Percentiles rank a stretch among this genome's conserved stretches.
Evolutionary conservation across 164 flowering plant genomes (phyloP).

Genomic region (Taxillus chinensis): DNA sequence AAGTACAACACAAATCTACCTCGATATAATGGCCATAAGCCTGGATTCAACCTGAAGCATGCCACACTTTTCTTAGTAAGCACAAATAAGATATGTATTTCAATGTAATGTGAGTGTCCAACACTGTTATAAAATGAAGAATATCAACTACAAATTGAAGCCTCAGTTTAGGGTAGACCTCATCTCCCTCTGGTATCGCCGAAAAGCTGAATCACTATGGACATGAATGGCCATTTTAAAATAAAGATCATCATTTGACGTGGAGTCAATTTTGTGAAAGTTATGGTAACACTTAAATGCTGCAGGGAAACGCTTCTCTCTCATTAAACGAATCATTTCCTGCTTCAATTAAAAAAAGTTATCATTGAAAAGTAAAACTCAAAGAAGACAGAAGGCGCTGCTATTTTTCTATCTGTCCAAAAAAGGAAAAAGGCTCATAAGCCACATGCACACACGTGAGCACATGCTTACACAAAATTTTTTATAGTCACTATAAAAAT

Average conservation of each 20-base stretch:
- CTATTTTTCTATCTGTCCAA: no score
- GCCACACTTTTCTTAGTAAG: constrained; percentile 1
- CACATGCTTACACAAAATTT: no score
- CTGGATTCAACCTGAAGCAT: constrained; percentile 62
- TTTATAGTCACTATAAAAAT: no score
- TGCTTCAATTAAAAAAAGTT: constrained; percentile 22
- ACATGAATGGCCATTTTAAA: constrained; percentile 92
- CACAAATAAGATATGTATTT: no score
- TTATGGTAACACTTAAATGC: constrained; percentile 81
- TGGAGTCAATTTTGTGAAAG: constrained; percentile 49
- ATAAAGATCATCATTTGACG: constrained; percentile 53
- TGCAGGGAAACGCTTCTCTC: constrained; percentile 63
- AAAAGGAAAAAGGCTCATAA: neutral
- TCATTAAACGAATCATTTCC: constrained; percentile 90
- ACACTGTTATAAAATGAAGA: no score
- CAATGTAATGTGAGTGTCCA: no score
- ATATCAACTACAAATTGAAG: neutral
- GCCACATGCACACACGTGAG: no score
- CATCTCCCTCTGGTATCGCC: constrained; percentile 91
- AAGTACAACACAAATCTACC: constrained; percentile 27
- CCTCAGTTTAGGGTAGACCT: constrained; percentile 30
- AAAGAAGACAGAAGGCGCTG: neutral
- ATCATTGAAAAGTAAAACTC: neutral
- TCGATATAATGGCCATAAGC: constrained; percentile 93
- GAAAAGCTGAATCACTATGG: constrained; percentile 71